A percentile compares a stretch with the other conserved stretches of the same genome.
phyloP scores from a whole-genome alignment of 371 early-diverging fungal species.

The Haplosporangium sp. region DNA sequence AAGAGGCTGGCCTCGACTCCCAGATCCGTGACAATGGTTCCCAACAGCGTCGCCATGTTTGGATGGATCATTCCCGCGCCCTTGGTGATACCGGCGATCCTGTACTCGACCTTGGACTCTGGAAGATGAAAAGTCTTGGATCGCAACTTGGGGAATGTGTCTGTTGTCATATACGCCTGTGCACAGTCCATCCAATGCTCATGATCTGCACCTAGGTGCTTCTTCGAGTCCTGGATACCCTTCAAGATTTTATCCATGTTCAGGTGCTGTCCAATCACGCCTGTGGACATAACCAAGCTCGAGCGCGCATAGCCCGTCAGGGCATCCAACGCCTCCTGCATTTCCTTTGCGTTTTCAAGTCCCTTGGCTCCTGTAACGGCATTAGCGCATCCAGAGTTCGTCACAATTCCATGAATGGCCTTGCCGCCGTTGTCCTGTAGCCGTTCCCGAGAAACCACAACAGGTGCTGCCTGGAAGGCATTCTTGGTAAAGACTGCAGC shows the following conservation, averaged over 20 bases:
- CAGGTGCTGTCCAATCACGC: conserved; percentile 95
- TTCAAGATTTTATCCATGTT: conserved; percentile 84
- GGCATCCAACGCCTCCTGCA: conserved; percentile 70
- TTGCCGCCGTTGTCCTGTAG: conserved; percentile 62
- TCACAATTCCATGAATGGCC: conserved; percentile 75
- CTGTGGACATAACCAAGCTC: conserved; percentile 94
- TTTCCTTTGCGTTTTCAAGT: conserved; percentile 78
- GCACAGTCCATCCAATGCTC: conserved; percentile 85
- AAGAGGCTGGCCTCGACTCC: conserved; percentile 71
- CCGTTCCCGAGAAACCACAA: conserved; percentile 76
- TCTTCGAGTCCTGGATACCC: conserved; percentile 70
- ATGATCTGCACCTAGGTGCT: conserved; percentile 66
- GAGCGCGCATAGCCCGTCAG: conserved; percentile 56
- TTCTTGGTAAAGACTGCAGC: conserved; percentile 95
- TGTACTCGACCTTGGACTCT: conserved; percentile 60
- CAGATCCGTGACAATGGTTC: conserved; percentile 89
- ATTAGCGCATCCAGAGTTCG: conserved; percentile 96
- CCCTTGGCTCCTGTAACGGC: conserved; percentile 94
- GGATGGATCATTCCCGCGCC: conserved; percentile 98
- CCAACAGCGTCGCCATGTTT: conserved; percentile 93
- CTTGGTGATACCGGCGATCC: conserved; percentile 93
- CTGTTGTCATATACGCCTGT: conserved; percentile 95
- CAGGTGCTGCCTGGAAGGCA: conserved; percentile 93
- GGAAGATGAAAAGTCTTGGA: conserved; percentile 70
- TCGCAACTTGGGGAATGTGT: conserved; percentile 93